Evolutionary conservation across 768 basidiomycete genomes (phyloP).

Genomic region (Xerocomellus dryophilus): DNA sequence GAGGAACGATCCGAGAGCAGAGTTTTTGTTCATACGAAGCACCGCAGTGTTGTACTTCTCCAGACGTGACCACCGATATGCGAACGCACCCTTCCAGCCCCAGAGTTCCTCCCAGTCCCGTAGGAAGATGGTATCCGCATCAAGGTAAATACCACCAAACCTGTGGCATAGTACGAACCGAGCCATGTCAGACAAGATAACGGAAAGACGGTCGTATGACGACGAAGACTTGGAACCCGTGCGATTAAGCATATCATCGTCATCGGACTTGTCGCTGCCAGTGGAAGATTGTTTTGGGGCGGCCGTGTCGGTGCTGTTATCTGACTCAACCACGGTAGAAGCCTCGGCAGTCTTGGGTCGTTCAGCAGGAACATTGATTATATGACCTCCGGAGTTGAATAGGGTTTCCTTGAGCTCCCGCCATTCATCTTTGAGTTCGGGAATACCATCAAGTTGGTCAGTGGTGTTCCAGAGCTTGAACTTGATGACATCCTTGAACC

Average conservation of each 20-base stretch:
- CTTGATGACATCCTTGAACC: conserved; percentile 88
- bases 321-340: conserved; percentile 14
- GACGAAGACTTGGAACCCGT: conserved; percentile 85
- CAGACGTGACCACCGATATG: conserved; percentile 92
- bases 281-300: conserved; percentile 21
- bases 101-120: conserved; percentile 99
- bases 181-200: conserved; percentile 95
- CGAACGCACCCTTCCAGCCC: conserved; percentile 96
- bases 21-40: conserved; percentile 87
- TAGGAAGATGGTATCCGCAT: conserved; percentile 92
- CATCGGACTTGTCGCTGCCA: conserved; percentile 34
- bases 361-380: conserved; percentile 59
- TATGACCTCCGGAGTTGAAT: conserved; percentile 84
- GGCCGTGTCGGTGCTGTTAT: conserved; percentile 24
- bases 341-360: conserved; percentile 33
- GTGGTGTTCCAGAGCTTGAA: conserved; percentile 99
- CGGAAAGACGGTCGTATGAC: conserved; percentile 87
- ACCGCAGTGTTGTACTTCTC: conserved; percentile 97
- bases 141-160: conserved; percentile 94
- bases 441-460: conserved; percentile 88
- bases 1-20: conserved; percentile 88
- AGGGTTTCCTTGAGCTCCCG: conserved; percentile 65
- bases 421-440: conserved; percentile 91
- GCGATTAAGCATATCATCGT: conserved; percentile 66
- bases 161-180: conserved; percentile 96